These are phyloP conservation scores for Aspergillus hortae DNA, from an alignment of 2,329 filamentous ascomycete species.

Conservation along the genomic window DNA sequence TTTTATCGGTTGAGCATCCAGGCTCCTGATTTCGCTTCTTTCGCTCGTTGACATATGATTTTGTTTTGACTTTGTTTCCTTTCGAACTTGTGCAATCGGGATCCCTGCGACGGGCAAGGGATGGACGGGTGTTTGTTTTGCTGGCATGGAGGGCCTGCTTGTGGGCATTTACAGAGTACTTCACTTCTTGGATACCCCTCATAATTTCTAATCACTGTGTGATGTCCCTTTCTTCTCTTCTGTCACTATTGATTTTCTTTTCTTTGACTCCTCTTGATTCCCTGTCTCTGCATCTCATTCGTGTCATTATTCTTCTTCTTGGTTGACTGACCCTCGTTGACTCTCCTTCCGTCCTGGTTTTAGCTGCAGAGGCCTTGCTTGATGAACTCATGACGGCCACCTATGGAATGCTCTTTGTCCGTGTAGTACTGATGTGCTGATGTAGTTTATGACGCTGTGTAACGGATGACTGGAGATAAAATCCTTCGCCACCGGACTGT, in stretches of 20 bases:
- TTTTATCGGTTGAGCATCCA: no score
- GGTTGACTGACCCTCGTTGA: slow-evolving; percentile 8
- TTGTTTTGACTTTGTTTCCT: no score
- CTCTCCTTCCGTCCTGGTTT: neutral
- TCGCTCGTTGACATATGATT: no score
- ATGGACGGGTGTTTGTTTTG: neutral
- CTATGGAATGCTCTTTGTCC: slow-evolving; percentile 6
- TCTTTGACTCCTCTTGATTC: neutral
- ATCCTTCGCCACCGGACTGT: neutral
- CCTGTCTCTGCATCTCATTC: slow-evolving; percentile 4
- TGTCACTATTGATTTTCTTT: neutral
- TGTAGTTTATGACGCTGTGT: neutral
- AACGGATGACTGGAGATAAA: neutral
- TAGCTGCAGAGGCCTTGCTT: slow-evolving; percentile 10
- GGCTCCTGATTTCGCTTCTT: no score
- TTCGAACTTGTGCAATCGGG: no score
- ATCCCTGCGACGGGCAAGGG: no score
- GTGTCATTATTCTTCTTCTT: slow-evolving; percentile 4
- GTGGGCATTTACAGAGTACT: slow-evolving; percentile 12
- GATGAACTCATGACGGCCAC: slow-evolving; percentile 20
- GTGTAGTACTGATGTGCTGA: neutral
- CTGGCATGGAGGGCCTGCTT: slow-evolving; percentile 2
- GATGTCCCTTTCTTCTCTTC: slow-evolving; percentile 12
- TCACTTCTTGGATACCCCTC: slow-evolving; percentile 23
- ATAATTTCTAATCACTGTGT: slow-evolving; percentile 21